phyloP scores from a whole-genome alignment of 176 grass and related monocot genomes.

The Ananas comosus region DNA sequence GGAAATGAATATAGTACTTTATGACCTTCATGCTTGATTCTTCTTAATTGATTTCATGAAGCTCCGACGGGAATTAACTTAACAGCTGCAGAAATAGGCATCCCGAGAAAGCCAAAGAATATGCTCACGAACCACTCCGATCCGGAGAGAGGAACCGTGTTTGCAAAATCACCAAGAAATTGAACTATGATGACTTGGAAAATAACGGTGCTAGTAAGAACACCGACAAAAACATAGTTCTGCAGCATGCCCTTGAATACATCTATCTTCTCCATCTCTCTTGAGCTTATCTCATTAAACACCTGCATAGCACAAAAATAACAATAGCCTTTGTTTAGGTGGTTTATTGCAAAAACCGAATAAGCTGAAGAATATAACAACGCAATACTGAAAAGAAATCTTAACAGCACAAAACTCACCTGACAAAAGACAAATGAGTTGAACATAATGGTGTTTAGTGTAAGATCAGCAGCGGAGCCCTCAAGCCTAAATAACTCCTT shows the following conservation, averaged over 20 bases:
- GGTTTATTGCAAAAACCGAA: background rate
- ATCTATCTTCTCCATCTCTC: constrained; percentile 78
- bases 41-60: constrained; percentile 10
- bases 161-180: constrained; percentile 78
- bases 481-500: constrained; percentile 55
- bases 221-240: constrained; percentile 59
- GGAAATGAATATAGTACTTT: background rate
- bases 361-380: no score
- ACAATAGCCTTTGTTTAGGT: background rate
- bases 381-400: no score
- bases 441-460: constrained; percentile 84
- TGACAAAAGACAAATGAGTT: constrained; percentile 97
- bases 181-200: constrained; percentile 84
- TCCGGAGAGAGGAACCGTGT: constrained; percentile 46
- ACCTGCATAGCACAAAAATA: constrained; percentile 26
- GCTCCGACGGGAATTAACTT: constrained; percentile 50
- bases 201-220: constrained; percentile 46
- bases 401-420: constrained; percentile 28
- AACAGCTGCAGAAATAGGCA: constrained; percentile 71
- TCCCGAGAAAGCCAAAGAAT: constrained; percentile 64
- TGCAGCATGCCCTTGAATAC: constrained; percentile 52
- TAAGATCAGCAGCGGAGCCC: constrained; percentile 34
- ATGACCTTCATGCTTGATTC: background rate
- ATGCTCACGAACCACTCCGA: constrained; percentile 44
- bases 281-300: constrained; percentile 85